Percentiles rank a stretch among this genome's conserved stretches.
phyloP scores from a whole-genome alignment of 495 filamentous ascomycete species.

The Staphylotrichum longicolle region DNA sequence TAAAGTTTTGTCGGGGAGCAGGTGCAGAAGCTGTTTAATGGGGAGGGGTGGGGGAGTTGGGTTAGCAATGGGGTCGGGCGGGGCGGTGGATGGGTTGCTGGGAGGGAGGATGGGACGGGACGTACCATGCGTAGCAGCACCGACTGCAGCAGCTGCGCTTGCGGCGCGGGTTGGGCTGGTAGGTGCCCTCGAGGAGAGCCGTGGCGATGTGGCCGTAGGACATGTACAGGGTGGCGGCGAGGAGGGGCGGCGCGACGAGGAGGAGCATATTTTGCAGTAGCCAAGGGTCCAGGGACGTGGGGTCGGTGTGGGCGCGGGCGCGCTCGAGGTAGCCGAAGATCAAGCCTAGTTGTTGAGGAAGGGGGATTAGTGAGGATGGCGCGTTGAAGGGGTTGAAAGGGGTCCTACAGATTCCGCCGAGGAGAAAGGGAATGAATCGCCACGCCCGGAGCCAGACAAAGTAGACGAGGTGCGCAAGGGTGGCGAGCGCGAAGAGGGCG shows the following conservation, averaged over 20 bases:
- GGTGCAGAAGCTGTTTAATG: not conserved
- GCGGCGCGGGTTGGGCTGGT: not conserved
- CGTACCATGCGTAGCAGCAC: not conserved
- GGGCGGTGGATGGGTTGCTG: no score
- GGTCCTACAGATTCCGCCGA: constrained; percentile 6
- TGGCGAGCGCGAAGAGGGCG: not conserved
- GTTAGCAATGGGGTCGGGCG: no score
- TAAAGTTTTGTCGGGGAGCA: not conserved
- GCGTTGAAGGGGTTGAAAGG: not conserved
- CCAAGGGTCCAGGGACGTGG: not conserved
- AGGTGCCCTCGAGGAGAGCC: constrained; percentile 2
- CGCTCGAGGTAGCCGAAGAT: constrained; percentile 10
- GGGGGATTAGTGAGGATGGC: not conserved
- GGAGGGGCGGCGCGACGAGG: constrained; percentile 10
- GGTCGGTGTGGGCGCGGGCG: not conserved
- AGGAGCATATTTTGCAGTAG: constrained; percentile 11
- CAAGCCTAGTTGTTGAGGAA: not conserved
- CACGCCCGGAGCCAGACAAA: constrained; percentile 5
- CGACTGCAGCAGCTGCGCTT: not conserved
- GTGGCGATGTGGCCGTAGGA: not conserved
- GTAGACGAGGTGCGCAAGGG: constrained; percentile 9
- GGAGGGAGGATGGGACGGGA: no score
- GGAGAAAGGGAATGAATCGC: constrained; percentile 8
- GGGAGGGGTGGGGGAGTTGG: no score
- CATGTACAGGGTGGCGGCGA: constrained; percentile 6